Evolutionary conservation across 108 stramenopile genomes (phyloP).

Genomic region (Aureococcus anophagefferens): DNA sequence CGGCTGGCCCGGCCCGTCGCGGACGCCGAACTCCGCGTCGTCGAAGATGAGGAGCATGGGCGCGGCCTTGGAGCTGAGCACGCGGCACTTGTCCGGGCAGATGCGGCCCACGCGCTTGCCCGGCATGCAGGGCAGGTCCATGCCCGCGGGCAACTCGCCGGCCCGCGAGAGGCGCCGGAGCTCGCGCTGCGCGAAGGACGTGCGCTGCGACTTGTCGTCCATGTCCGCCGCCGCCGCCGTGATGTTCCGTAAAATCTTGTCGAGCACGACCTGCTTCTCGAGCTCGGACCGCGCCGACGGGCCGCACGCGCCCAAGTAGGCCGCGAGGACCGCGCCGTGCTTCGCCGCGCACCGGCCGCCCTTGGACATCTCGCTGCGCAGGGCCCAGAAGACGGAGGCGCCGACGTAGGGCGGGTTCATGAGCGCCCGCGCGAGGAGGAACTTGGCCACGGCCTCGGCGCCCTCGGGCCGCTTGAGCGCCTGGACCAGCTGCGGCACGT

Average conservation of each 20-base stretch:
- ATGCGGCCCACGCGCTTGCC: constrained; percentile 6
- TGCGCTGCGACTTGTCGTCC: background rate
- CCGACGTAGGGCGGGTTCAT: constrained; percentile 5
- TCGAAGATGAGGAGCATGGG: constrained; percentile 4
- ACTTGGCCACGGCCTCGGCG: background rate
- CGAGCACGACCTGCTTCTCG: constrained; percentile 4
- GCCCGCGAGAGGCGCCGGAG: background rate
- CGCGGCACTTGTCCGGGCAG: background rate
- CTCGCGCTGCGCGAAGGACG: background rate
- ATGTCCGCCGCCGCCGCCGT: background rate
- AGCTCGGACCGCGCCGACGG: background rate
- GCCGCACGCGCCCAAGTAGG: constrained; percentile 7
- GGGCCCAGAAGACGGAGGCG: constrained; percentile 13
- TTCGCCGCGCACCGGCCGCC: background rate
- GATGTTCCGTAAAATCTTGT: background rate
- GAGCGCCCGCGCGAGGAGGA: constrained; percentile 14
- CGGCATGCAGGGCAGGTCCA: background rate
- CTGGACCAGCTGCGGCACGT: constrained; percentile 24
- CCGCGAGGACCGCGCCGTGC: background rate
- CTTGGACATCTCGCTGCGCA: constrained; percentile 8
- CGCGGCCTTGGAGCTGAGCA: constrained; percentile 4
- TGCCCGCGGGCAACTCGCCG: background rate
- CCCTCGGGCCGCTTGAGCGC: constrained; percentile 5
- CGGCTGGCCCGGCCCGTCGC: background rate
- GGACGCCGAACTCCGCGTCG: background rate